Base-by-base conservation (phyloP, 1,284 basidiomycete species). In the Cutaneotrichosporon sp. region DNA sequence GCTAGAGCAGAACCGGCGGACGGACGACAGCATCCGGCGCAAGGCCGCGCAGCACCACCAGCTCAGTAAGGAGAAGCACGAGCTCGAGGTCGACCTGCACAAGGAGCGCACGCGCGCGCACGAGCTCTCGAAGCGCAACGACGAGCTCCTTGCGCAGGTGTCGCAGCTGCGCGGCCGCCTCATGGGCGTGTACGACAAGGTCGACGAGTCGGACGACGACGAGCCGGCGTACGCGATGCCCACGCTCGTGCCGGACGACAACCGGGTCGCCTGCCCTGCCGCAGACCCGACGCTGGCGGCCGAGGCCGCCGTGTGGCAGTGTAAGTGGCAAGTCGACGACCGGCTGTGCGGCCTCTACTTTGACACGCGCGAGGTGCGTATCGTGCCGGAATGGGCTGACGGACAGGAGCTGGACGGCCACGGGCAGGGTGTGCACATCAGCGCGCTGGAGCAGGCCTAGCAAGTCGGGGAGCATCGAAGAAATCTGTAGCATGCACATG, bases 11-110 rank as follows among this genome's bases (percentile, higher is more conserved):
- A 58, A 67, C 29, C 64, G 76, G 11, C 46, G 62, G 22, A 79
- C 77, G 2, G 77, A 73, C 57, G 77, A 79, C 59, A 51, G 22
- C 6, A 53, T 78, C 9, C 69, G 77, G 11, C 36, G 60, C 25
- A 72, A 70, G 36, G 74, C 75, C 2, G 63, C 63, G 1, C 47
- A 51, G 31, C 70, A 73, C 56, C 57, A 53, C 9, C 46, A 59
- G 27, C 53, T 69, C 18, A 49, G 57, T 20, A 46, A 46, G 38
- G 65, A 70, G 52, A 64, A 69, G 31, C 67, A 69, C 14, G 60
- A 61, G 25, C 57, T 69, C 16, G 65, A 64, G 18, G 29, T 52
- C 3, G 61, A 62, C 56, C 47, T 63, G 14, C 60, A 65, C 55
- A 54, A 66, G 29, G 54, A 56, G 34, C 58, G 55, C 29, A 43